These are phyloP conservation scores for Astrothelium macrocarpum DNA, from an alignment of 495 filamentous ascomycete genomes.

Conservation along the genomic window DNA sequence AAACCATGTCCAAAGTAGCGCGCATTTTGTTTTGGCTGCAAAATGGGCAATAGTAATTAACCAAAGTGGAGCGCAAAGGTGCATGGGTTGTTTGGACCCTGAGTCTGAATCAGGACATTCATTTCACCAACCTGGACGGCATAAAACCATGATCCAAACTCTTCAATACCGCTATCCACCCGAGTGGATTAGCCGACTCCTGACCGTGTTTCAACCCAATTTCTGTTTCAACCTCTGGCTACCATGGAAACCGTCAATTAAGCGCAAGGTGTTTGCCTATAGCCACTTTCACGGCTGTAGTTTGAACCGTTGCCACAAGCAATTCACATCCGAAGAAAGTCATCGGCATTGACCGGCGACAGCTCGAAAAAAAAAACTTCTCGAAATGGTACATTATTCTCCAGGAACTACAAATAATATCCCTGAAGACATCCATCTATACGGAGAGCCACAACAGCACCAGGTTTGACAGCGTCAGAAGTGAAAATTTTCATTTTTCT, in stretches of 20 bases:
- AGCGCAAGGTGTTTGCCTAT: not conserved
- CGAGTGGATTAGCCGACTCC: not conserved
- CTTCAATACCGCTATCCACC: not conserved
- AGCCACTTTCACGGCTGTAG: not conserved
- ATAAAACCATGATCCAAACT: not conserved
- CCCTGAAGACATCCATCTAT: too few species aligned
- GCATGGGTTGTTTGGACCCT: not conserved
- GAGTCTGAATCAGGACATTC: not conserved
- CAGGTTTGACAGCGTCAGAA: too few species aligned
- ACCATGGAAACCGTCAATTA: not conserved
- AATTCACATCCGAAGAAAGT: not conserved
- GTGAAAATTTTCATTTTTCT: too few species aligned
- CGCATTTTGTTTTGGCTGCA: not conserved
- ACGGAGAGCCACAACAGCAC: too few species aligned
- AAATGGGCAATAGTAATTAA: not conserved
- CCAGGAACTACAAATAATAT: too few species aligned
- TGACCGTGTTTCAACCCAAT: not conserved
- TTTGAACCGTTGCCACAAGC: not conserved
- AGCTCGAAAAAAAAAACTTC: too few species aligned
- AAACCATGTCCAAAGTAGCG: not conserved
- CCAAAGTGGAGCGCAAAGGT: not conserved
- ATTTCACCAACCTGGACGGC: not conserved
- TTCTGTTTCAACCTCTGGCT: not conserved
- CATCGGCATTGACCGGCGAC: not conserved
- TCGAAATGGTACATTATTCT: too few species aligned